Base-by-base conservation (phyloP, 345 rosid genomes). In the Salix koriyanagi region DNA sequence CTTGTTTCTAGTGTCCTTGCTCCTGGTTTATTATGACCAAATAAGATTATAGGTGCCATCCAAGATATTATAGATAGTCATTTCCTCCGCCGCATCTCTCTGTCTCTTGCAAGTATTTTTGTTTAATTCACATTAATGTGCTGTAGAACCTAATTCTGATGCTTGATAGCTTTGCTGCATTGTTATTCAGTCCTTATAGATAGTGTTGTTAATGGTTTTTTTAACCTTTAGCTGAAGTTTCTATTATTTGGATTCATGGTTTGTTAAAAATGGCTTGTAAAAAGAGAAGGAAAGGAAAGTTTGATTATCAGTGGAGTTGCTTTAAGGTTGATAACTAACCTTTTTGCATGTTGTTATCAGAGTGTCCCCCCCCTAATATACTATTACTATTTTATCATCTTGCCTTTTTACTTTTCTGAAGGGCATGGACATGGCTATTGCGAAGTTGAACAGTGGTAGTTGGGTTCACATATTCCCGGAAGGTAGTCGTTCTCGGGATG, bases 381-480 rank as follows among this genome's bases (percentile, higher is more conserved):
- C 13, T 30, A 62, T 12, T 11, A 8, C 13, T 30, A 62, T 12
- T 8, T 67, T 41, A 5, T 71, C 37, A 25, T 54, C 73, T 74
- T 72, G 58, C 71, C 81, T 77, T 42, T 58, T n/a, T 48, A 25
- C 36, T 37, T 64, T 76, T 69, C 46, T 58, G 13, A 81, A 96
- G 99, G 98, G 99, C 21, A 93, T 96, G 99, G 98, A 96, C 79
- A 91, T 91, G 84, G 99, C 99, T 36, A 86, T 96, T 75, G 85
- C 98, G 12, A 92, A 96, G 82, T 65, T 96, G 80, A 96, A 96
- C 61, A 83, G 68, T 77, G 99, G 99, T 65, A 97, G 97, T 3
- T 96, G 98, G 99, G 97, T 96, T 83, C 98, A 96, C 82, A 96
- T 96, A 70, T 96, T 96, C 78, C 99, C 99, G 12, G 99, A 96